Percentiles rank a stretch among this genome's conserved stretches.
phyloP scores from a whole-genome alignment of 768 basidiomycete genomes.

The Boletus sp. region DNA sequence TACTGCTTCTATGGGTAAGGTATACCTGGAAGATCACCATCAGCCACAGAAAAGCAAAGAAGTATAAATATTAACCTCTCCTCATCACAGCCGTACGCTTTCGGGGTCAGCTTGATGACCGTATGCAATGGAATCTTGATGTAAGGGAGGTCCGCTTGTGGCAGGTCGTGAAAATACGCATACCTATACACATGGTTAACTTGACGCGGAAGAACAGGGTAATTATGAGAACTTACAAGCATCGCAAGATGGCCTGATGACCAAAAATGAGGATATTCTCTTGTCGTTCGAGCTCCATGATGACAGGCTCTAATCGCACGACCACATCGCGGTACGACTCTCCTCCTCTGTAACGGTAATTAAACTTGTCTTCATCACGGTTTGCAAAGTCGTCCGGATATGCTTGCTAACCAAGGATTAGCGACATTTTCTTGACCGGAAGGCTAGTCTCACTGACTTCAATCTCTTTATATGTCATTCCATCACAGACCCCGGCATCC shows the following conservation, averaged over 20 bases:
- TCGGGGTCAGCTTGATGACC: constrained; percentile 96
- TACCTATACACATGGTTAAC: constrained; percentile 54
- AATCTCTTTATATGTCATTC: constrained; percentile 99
- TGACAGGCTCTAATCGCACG: constrained; percentile 91
- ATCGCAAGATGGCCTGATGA: constrained; percentile 89
- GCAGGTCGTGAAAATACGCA: constrained; percentile 92
- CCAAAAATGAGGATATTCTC: constrained; percentile 97
- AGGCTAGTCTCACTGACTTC: constrained; percentile 54
- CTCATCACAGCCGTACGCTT: constrained; percentile 98
- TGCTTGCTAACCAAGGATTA: constrained; percentile 53
- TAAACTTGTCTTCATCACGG: constrained; percentile 99
- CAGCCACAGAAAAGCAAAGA: neutral
- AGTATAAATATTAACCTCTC: constrained; percentile 58
- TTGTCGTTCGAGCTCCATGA: constrained; percentile 98
- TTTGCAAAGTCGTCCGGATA: constrained; percentile 99
- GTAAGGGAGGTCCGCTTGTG: constrained; percentile 93
- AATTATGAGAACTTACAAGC: constrained; percentile 48
- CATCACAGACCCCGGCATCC: constrained; percentile 98
- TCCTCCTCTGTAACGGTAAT: constrained; percentile 95
- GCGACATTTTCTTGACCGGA: neutral
- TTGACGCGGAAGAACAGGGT: neutral
- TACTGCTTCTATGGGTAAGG: constrained; percentile 88
- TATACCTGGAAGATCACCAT: constrained; percentile 53
- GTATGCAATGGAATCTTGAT: constrained; percentile 98
- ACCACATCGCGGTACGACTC: constrained; percentile 99